These are phyloP conservation scores for Diaporthe velutina DNA, from an alignment of 2,329 filamentous ascomycete species.

Conservation along the genomic window DNA sequence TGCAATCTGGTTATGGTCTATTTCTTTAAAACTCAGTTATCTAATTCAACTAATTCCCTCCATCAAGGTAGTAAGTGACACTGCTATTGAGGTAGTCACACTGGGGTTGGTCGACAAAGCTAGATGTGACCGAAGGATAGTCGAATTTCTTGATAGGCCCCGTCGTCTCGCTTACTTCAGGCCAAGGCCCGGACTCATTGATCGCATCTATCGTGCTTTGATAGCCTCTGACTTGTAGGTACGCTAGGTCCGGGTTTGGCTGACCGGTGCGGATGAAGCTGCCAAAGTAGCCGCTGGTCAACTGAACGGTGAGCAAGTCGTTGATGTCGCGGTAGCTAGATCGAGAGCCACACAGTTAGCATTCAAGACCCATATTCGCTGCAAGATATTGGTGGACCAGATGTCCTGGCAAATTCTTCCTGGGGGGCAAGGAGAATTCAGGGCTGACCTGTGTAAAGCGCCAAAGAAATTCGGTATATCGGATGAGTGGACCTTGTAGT, in stretches of 20 bases:
- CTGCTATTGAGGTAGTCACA: conserved; percentile 9
- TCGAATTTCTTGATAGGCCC: background rate
- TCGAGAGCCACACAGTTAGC: background rate
- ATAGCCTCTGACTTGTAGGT: background rate
- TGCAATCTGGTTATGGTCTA: background rate
- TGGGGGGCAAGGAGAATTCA: background rate
- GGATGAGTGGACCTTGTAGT: conserved; percentile 14
- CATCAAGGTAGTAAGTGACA: conserved; percentile 1
- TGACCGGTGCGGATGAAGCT: conserved; percentile 17
- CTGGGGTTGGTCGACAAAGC: background rate
- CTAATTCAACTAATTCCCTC: background rate
- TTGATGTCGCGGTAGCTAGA: conserved; percentile 1
- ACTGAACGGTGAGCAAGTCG: conserved; percentile 10
- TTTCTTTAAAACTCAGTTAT: background rate
- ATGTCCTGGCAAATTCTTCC: background rate
- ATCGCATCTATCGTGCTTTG: background rate
- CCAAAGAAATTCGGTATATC: conserved; percentile 13
- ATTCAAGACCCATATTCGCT: background rate
- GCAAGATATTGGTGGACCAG: background rate
- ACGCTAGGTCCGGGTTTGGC: background rate
- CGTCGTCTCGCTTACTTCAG: background rate
- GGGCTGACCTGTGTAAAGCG: conserved; percentile 1
- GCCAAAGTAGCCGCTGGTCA: conserved; percentile 11
- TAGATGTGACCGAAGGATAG: conserved; percentile 1
- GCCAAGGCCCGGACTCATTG: background rate